Evolutionary conservation across 768 basidiomycete genomes (phyloP).

Genomic region (Butyriboletus loyo): DNA sequence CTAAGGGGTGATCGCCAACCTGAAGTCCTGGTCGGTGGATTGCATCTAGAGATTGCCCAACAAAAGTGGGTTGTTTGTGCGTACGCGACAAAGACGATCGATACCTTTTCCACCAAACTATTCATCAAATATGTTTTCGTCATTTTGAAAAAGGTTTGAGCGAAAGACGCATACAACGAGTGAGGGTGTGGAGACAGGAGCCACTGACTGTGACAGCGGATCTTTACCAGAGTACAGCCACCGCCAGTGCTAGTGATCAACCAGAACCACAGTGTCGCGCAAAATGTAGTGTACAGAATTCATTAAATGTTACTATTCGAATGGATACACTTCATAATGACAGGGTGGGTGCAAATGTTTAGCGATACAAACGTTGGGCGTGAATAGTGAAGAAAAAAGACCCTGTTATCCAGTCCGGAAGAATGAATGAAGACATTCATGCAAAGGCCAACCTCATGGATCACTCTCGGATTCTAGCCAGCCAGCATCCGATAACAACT

Average conservation of each 20-base stretch:
- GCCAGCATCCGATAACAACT: slow-evolving; percentile 47
- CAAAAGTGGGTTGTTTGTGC: slow-evolving; percentile 1
- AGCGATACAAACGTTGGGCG: slow-evolving; percentile 1
- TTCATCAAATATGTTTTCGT: slow-evolving; percentile 86
- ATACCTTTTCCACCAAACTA: slow-evolving; percentile 77
- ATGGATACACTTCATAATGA: background rate
- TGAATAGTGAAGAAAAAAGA: background rate
- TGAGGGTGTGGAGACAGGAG: slow-evolving; percentile 21
- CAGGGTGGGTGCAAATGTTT: slow-evolving; percentile 3
- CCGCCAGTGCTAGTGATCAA: background rate
- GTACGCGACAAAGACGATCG: background rate
- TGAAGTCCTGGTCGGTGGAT: slow-evolving; percentile 87
- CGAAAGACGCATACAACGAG: background rate
- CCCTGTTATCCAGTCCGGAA: background rate
- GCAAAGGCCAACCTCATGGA: background rate
- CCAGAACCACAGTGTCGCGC: background rate
- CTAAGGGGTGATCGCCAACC: slow-evolving; percentile 42
- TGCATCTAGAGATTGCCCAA: slow-evolving; percentile 60
- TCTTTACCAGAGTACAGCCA: slow-evolving; percentile 13
- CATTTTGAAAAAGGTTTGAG: slow-evolving; percentile 44
- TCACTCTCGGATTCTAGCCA: slow-evolving; percentile 34
- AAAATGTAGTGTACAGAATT: background rate
- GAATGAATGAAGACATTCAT: background rate
- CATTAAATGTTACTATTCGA: background rate
- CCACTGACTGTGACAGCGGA: background rate